Percentiles rank a stretch among this genome's conserved stretches.
These are phyloP conservation scores for Oryza rufipogon DNA, from an alignment of 176 grass and related monocot species.

Conservation along the genomic window DNA sequence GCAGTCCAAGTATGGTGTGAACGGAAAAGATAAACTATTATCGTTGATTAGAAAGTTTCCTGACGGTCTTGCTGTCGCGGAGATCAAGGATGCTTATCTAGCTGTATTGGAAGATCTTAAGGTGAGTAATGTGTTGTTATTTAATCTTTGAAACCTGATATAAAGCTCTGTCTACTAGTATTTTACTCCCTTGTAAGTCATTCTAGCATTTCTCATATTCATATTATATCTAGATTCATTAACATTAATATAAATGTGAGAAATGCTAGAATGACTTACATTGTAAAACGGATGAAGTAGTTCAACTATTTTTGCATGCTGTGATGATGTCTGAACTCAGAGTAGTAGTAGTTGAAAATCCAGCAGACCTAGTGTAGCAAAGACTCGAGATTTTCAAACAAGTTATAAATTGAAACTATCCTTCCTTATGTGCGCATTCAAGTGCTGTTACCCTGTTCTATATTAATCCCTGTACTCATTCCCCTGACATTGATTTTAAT, in stretches of 20 bases:
- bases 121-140: constrained; percentile 38
- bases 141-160: constrained; percentile 8
- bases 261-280: too few species aligned
- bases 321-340: constrained; percentile 1
- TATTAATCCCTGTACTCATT: neutral
- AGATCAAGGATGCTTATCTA: constrained; percentile 79
- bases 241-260: too few species aligned
- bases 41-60: constrained; percentile 47
- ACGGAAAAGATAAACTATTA: constrained; percentile 72
- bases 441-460: neutral
- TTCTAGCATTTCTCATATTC: too few species aligned
- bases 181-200: neutral
- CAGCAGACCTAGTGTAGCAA: neutral
- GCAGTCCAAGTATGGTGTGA: constrained; percentile 67
- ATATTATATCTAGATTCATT: too few species aligned
- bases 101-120: constrained; percentile 75
- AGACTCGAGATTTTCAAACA: neutral
- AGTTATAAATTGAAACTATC: neutral
- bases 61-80: constrained; percentile 60
- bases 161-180: neutral
- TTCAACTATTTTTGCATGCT: constrained; percentile 2
- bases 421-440: neutral
- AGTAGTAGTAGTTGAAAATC: neutral
- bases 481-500: neutral
- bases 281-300: too few species aligned